phyloP scores from a whole-genome alignment of 306 rosid species.

The Vigna unguiculata region DNA sequence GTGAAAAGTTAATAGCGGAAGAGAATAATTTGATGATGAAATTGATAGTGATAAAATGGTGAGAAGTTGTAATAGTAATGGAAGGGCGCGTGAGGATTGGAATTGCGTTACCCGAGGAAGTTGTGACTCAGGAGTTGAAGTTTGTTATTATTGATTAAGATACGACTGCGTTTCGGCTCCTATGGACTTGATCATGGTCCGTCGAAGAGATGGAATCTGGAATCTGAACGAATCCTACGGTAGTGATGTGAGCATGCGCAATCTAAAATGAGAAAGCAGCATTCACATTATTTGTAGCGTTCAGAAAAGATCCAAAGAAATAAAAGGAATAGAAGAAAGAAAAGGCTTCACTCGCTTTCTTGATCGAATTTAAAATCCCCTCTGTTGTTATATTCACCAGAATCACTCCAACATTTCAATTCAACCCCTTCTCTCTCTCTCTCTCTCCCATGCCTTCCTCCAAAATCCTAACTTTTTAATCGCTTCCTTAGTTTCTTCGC shows the following conservation, averaged over 20 bases:
- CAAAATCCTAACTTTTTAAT: conserved; percentile 40
- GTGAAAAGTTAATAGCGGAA: neutral
- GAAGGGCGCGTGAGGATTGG: conserved; percentile 35
- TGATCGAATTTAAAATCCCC: conserved; percentile 32
- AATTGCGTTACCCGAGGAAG: conserved; percentile 7
- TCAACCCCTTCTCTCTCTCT: neutral
- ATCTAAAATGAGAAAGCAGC: neutral
- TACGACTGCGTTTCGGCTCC: conserved; percentile 20
- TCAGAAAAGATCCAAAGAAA: neutral
- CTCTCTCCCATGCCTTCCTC: conserved; percentile 51
- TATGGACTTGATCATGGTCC: conserved; percentile 20
- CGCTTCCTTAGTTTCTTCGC: neutral
- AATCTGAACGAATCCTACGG: conserved; percentile 41
- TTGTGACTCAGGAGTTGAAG: conserved; percentile 6
- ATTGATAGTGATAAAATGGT: neutral
- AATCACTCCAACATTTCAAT: conserved; percentile 17
- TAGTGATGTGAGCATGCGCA: neutral
- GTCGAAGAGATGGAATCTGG: neutral
- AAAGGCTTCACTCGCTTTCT: conserved; percentile 23
- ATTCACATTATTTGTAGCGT: neutral
- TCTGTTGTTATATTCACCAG: conserved; percentile 43
- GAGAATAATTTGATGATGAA: conserved; percentile 1
- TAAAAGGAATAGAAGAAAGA: neutral
- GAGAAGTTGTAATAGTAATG: neutral
- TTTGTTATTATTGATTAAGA: conserved; percentile 35